These are phyloP conservation scores for Tetrahymena thermophila DNA, from an alignment of 73 alveolate species.

Conservation along the genomic window DNA sequence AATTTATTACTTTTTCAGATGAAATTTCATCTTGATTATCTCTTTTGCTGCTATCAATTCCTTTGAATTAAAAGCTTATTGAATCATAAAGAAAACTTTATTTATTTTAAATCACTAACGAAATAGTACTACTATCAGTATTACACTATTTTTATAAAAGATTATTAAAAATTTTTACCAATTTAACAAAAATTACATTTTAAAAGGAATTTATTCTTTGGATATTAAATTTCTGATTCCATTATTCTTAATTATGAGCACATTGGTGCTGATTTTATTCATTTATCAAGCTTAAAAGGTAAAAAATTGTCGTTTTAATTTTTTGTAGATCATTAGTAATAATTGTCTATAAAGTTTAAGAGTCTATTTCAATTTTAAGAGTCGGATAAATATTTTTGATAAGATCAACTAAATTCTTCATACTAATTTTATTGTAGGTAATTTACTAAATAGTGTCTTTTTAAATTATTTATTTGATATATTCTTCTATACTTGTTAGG, in stretches of 20 bases:
- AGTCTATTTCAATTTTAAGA: not conserved
- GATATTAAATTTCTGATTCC: not conserved
- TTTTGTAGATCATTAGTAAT: not conserved
- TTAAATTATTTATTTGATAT: not conserved
- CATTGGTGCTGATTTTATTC: not conserved
- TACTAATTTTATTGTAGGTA: not conserved
- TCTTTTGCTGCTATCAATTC: not conserved
- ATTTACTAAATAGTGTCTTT: not conserved
- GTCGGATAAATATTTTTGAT: not conserved
- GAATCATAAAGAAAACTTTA: not conserved
- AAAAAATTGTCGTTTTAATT: not conserved
- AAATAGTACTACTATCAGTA: not conserved
- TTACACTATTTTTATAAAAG: not conserved
- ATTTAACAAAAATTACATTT: not conserved
- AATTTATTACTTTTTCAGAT: not conserved
- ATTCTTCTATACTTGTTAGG: not conserved
- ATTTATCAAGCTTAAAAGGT: not conserved
- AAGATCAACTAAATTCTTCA: not conserved
- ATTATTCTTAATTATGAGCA: not conserved
- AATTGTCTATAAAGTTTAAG: not conserved
- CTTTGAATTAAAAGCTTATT: not conserved
- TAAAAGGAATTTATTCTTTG: not conserved
- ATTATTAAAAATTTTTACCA: too few relatives aligned
- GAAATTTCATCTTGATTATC: not conserved
- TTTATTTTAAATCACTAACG: not conserved